Percentiles rank a stretch among this genome's conserved stretches.
phyloP scores from a whole-genome alignment of 1,139 yeast genomes.

The Taphrina betulina region DNA sequence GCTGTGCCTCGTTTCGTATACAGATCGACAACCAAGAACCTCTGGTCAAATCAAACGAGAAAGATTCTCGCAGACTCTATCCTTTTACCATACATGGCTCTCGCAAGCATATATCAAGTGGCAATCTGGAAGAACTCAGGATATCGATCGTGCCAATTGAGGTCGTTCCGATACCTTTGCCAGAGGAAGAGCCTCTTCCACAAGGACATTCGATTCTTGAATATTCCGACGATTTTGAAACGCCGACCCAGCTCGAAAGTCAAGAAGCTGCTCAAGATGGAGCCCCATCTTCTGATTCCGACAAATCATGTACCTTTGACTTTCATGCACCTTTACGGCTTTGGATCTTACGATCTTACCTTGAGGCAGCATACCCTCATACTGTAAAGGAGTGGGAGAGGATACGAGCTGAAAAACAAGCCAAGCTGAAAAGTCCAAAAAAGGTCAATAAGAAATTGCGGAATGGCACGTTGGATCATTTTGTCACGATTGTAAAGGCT shows the following conservation, averaged over 20 bases:
- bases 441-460: not conserved
- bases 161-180: not conserved
- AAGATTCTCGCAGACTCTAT: not conserved
- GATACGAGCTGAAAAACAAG: not conserved
- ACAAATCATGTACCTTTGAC: too few relatives aligned
- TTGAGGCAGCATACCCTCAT: not conserved
- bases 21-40: not conserved
- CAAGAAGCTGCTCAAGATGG: conserved; percentile 7
- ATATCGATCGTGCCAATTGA: not conserved
- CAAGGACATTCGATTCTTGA: too few relatives aligned
- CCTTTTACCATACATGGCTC: not conserved
- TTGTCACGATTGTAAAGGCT: not conserved
- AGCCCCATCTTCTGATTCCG: not conserved
- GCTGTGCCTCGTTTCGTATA: too few relatives aligned
- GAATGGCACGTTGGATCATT: not conserved
- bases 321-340: too few relatives aligned
- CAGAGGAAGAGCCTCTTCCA: not conserved
- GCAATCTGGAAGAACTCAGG: conserved; percentile 11
- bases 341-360: conserved; percentile 11
- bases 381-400: not conserved
- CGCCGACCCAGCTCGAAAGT: not conserved
- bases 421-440: not conserved
- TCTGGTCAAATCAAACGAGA: not conserved
- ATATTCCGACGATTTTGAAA: not conserved
- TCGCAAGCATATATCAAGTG: conserved; percentile 8